Evolutionary conservation across 2,329 filamentous ascomycete genomes (phyloP), one percentile per base, ranked within the genome.

Genomic region (Penicillium polonicum): DNA sequence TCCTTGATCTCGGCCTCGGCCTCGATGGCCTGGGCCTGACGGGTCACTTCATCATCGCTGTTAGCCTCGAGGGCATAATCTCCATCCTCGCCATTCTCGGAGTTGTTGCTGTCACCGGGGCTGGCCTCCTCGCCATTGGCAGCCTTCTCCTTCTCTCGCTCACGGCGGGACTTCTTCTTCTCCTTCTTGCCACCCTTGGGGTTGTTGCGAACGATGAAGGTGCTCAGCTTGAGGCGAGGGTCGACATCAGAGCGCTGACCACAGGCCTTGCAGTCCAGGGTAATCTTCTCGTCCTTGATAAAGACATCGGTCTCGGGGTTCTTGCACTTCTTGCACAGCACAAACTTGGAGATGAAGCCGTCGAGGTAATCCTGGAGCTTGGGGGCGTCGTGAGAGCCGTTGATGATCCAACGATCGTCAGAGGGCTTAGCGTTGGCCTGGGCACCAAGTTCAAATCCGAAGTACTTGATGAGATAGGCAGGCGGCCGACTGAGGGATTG

Each of bases 321-420:
- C 87, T 96, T 96, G 88, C 94, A 99, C 78, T 95, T 93, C 83
- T 95, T 96, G 90, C 94, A 99, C 64, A 99, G 92, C 71, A 99
- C 94, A 68, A 97, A 99, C 81, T 91, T 96, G 83, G 88, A 85
- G 81, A 99, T 99, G 85, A 99, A 99, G 70, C 92, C 92, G 76
- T 97, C 93, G 48, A 99, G 90, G 70, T 97, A 92, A 76, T 97
- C 94, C 82, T 99, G 94, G 48, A 99, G 89, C 83, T 97, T 97
- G 77, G 83, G 81, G 62, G 93, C 88, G 68, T 99, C 94, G 76
- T 99, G 94, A 67, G 93, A 91, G 75, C 94, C 94, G 80, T 99
- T 99, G 85, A 99, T 97, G 81, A 99, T 99, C 93, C 94, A 99
- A 76, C 94, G 94, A 76, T 99, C 94, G 76, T 97, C 93, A 71